Evolutionary conservation across 1,284 basidiomycete genomes (phyloP), one percentile per base, ranked within the genome.

Genomic region (Trichosporon ovoides): DNA sequence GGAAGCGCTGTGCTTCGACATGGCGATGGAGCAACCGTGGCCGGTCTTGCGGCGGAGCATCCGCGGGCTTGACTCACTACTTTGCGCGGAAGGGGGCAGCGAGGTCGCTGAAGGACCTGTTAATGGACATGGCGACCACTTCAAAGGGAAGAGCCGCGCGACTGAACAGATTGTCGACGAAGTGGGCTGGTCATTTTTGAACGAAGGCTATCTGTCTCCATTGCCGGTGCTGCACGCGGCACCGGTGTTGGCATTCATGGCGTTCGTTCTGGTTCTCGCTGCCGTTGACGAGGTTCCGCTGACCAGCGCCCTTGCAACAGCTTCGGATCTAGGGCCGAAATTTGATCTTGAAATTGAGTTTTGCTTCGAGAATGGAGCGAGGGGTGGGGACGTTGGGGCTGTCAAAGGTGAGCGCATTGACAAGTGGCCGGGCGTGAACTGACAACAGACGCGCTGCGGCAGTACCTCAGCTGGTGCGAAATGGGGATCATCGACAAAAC

Each of bases 1-100:
- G 7, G 91, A 93, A 68, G 87, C 89, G 0, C 80, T 96, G 5
- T 95, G 91, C 78, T 96, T 96, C 71, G 93, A 96, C 75, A 87
- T 94, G 70, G 83, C 87, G 35, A 84, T 93, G 19, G 84, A 85
- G 60, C 91, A 86, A 66, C 89, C 91, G 19, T 91, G 93, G 69
- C 83, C 84, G 22, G 81, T 87, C 52, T 79, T 93, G 38, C 60
- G 84, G 85, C 43, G 85, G 85, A 66, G 78, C 86, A 19, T 87
- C 85, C 68, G 54, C 22, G 67, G 66, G 9, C 52, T 70, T 18
- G 64, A 67, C 53, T 58, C 38, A 40, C 36, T 64, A 3, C 55
- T 33, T 5, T 50, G 31, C 18, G 49, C 48, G 24, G 58, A 60
- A 46, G 43, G 52, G n/a, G n/a, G n/a, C 28, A 50, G 49, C 31